Evolutionary conservation across 164 flowering plant genomes (phyloP), one percentile per base, ranked within the genome.

Genomic region (Aristolochia contorta): DNA sequence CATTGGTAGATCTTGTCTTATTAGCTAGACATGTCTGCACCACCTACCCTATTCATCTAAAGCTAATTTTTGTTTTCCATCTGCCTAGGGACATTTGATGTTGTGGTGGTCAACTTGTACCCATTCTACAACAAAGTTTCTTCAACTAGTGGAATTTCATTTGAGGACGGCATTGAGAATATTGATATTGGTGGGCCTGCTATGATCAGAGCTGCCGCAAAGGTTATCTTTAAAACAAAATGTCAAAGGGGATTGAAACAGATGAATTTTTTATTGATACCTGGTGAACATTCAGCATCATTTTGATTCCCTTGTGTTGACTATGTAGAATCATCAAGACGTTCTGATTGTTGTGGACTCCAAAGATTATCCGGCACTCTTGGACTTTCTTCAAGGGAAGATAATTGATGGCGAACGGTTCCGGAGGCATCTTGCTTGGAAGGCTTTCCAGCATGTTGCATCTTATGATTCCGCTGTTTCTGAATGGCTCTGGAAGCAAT

Each of bases 141-240:
- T 71, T 77, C 97, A 48, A 47, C 78, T 22, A 78, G 73, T 27
- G 84, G 74, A 56, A 80, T 91, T 46, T 60, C 78, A 37, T 91
- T 94, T 72, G 97, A 94, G 50, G 96, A 87, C 79, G 96, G 96
- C 54, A 78, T 91, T 69, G 97, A 94, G 73, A 94, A 94, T 70
- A 87, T 91, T 71, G 97, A 94, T 71, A 94, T 94, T 74, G 99
- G 99, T 74, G 99, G 99, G 46, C 99, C 96, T 68, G 78, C 97
- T 63, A 89, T 91, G 99, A 94, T 94, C 47, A 84, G 99, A 86
- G 99, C 97, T 66, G 97, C 99, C 62, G 99, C 97, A 61, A 94
- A 94, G 97, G 96, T 90, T 56, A 19, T 41, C 33, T 23, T 0
- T 47, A 20, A 18, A 10, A 25, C 19, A 25, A 22, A 9, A 23